phyloP scores from a whole-genome alignment of 208 protist species.

The Trypanosoma mega region DNA sequence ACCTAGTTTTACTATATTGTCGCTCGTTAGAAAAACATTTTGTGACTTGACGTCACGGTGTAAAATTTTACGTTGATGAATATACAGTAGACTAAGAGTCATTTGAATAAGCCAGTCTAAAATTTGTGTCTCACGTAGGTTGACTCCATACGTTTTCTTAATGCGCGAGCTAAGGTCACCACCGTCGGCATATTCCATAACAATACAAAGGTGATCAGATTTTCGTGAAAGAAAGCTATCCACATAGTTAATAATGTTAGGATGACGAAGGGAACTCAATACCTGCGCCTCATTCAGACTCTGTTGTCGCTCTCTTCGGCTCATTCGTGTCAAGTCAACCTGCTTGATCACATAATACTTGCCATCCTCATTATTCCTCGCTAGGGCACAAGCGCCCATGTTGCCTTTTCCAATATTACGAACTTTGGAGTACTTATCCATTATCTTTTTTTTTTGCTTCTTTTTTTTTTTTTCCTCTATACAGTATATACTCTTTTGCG shows the following conservation, averaged over 20 bases:
- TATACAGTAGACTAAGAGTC: slow-evolving; percentile 86
- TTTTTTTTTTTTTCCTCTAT: neutral
- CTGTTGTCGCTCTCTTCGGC: slow-evolving; percentile 87
- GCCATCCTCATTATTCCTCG: slow-evolving; percentile 89
- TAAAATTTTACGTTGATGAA: slow-evolving; percentile 91
- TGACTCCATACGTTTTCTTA: slow-evolving; percentile 74
- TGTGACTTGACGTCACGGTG: slow-evolving; percentile 94
- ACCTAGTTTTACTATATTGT: slow-evolving; percentile 89
- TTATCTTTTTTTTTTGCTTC: slow-evolving; percentile 23
- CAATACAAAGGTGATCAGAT: slow-evolving; percentile 91
- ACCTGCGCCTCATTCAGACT: slow-evolving; percentile 91
- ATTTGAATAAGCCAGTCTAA: slow-evolving; percentile 91
- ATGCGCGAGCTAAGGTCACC: slow-evolving; percentile 82
- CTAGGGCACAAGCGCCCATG: slow-evolving; percentile 92
- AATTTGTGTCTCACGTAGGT: slow-evolving; percentile 83
- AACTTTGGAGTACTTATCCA: slow-evolving; percentile 93
- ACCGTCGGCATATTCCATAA: slow-evolving; percentile 92
- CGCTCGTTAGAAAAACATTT: slow-evolving; percentile 91
- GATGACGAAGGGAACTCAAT: slow-evolving; percentile 88
- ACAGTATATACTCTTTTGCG: too few relatives aligned
- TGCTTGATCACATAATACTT: slow-evolving; percentile 94
- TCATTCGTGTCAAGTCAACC: slow-evolving; percentile 87
- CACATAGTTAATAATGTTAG: slow-evolving; percentile 94
- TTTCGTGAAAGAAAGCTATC: slow-evolving; percentile 90
- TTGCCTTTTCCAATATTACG: slow-evolving; percentile 93